Evolutionary conservation across 2,329 filamentous ascomycete species (phyloP), one percentile per base, ranked within the genome.

Genomic region (Cercospora sesami): DNA sequence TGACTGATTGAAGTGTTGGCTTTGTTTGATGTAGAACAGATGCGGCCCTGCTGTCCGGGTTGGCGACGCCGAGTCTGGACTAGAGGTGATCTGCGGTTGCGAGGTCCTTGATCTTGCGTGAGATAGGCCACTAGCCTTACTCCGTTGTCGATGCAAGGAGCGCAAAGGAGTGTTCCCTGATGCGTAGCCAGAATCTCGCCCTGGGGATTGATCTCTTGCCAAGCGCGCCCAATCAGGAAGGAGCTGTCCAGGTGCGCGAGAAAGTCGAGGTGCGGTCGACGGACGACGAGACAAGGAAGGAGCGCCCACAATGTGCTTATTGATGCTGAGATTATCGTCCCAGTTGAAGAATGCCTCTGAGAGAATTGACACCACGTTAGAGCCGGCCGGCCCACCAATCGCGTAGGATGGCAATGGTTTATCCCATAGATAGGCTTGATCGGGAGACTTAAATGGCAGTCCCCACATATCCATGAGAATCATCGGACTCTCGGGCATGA

Each of bases 401-500:
- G 80, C 80, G 75, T 93, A 93, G 18, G 84, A 86, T 0, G 92
- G 93, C 28, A 96, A 81, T 0, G 92, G 90, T n/a, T 90, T 84
- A n/a, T 88, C 83, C 80, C 87, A 89, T 0, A 96, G 85, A 71
- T 88, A 86, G 9, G 83, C 80, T 2, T 89, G 90, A 45, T 84
- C 80, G 5, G 86, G 85, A 1, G 87, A 87, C 48, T 89, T 82
- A 30, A 94, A 82, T 0, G 92, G 91, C 71, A 94, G 85, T 69
- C 89, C 89, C 92, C 92, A 96, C 80, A 93, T 88, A 74, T 96
- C 93, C 9, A 96, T 85, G 1, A 96, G 82, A 67, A 92, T 84
- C 1, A 89, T 81, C 0, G 90, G 86, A 8, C 87, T 91, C 51
- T 83, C 81, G 1, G 89, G 84, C 0, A 89, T 93, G 70, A 96